phyloP scores from a whole-genome alignment of 306 rosid species.

The Quillaja saponaria region DNA sequence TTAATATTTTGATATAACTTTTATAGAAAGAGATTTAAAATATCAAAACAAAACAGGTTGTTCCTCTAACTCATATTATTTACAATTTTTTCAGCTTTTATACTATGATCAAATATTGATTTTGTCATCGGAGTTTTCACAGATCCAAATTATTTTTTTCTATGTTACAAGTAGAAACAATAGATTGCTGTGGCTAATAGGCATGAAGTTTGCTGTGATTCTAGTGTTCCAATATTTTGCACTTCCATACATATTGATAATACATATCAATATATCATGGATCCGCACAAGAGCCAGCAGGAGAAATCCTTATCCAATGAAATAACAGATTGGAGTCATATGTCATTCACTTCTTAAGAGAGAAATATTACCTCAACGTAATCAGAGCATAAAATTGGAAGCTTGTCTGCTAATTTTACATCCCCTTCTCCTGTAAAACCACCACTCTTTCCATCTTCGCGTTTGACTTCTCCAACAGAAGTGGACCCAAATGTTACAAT shows the following conservation, averaged over 20 bases:
- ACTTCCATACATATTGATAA: conserved; percentile 40
- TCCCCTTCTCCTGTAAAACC: conserved; percentile 34
- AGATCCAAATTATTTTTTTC: too few species aligned
- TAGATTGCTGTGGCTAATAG: conserved; percentile 55
- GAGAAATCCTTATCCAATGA: conserved; percentile 26
- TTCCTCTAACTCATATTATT: too few species aligned
- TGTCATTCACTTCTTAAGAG: too few species aligned
- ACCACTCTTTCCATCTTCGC: conserved; percentile 25
- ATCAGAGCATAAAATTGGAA: conserved; percentile 25
- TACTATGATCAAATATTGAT: too few species aligned
- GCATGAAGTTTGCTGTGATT: conserved; percentile 52
- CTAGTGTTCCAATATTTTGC: conserved; percentile 53
- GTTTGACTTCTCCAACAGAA: conserved; percentile 24
- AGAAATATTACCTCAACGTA: too few species aligned
- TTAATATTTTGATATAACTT: too few species aligned
- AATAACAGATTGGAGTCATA: conserved; percentile 30
- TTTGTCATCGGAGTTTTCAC: too few species aligned
- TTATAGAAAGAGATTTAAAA: too few species aligned
- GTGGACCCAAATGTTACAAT: conserved; percentile 29
- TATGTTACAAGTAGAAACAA: conserved; percentile 47
- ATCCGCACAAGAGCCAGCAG: conserved; percentile 22
- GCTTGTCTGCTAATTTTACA: conserved; percentile 27
- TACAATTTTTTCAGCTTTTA: too few species aligned
- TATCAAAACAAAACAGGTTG: too few species aligned
- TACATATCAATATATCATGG: conserved; percentile 35